Evolutionary conservation across 495 filamentous ascomycete species (phyloP).

Genomic region (Margaritispora aquatica): DNA sequence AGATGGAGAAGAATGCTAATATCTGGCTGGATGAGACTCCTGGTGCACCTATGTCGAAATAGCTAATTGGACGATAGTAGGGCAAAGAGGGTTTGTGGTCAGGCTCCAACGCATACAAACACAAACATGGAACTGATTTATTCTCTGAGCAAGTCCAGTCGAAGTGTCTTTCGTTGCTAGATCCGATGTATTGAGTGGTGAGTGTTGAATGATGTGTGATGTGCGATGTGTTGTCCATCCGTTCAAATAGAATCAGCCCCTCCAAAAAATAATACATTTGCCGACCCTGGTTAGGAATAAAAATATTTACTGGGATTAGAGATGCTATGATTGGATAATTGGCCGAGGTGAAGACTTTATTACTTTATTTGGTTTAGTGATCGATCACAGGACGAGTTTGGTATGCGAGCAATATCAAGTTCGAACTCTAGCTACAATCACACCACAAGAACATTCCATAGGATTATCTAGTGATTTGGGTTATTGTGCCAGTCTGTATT

Average conservation of each 20-base stretch:
- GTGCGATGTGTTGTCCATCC: not conserved
- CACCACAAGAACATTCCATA: too few relatives aligned
- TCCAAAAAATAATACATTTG: not conserved
- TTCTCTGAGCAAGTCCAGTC: too few relatives aligned
- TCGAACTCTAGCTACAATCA: too few relatives aligned
- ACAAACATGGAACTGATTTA: too few relatives aligned
- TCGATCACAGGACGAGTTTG: not conserved
- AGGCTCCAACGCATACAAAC: constrained; percentile 18
- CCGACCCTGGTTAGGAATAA: not conserved
- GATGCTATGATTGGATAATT: not conserved
- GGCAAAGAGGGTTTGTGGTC: constrained; percentile 5
- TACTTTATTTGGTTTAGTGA: not conserved
- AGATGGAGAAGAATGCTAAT: not conserved
- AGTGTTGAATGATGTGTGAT: not conserved
- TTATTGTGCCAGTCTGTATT: too few relatives aligned
- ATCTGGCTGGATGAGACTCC: not conserved
- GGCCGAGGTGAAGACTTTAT: not conserved
- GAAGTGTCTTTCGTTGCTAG: too few relatives aligned
- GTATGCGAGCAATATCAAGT: not conserved
- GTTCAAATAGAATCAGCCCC: constrained; percentile 7
- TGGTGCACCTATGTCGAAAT: too few relatives aligned
- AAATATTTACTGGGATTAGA: not conserved
- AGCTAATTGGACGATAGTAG: not conserved
- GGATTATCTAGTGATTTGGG: too few relatives aligned
- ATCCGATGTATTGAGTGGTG: too few relatives aligned